Base-by-base conservation (phyloP, 75 land plant species). In the Cryptomeria japonica region DNA sequence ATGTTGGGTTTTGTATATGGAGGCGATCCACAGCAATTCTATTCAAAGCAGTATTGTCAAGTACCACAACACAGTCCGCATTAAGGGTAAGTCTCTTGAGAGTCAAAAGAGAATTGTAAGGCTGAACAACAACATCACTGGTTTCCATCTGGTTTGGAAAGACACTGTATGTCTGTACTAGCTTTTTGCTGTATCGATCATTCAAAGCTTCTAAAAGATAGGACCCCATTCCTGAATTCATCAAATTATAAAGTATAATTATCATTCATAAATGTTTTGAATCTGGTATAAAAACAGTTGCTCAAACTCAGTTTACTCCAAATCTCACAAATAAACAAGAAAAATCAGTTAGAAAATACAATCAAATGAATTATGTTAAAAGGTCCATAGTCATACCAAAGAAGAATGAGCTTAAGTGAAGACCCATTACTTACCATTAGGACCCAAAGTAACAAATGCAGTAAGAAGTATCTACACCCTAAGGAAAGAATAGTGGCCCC, bases 1-100 rank as follows among this genome's bases (percentile, higher is more conserved):
- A 98, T 3, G 99, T 98, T 7, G 99, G 99, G 85, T 97, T 98
- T 76, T 91, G 76, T 47, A 98, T 92, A 88, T 98, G 97, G 86
- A 98, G 96, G 5, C 99, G 97, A 87, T 98, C 99, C 56, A 97
- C 99, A 80, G 99, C 99, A 89, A 98, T 98, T 78, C 99, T 92
- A 90, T 98, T 97, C 84, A 98, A 88, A 42, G 99, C 99, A 86
- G 99, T 98, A 85, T 98, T 98, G 89, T 98, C 99, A 70, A 98
- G 96, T 68, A 98, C 99, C 89, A 98, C 99, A 86, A 98, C 99
- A 93, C 99, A 98, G 88, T 98, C 99, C 82, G 99, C 99, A 93
- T 98, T 98, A 47, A 98, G 91, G 16, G 99, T 98, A 86, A 98
- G 92, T 80, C 99, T 91, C 92, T 98, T 98, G n/a, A 98, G 90